A percentile compares a stretch with the other conserved stretches of the same genome.
Evolutionary conservation across 768 basidiomycete genomes (phyloP).

Genomic region (Hemileccinum rubropunctum): DNA sequence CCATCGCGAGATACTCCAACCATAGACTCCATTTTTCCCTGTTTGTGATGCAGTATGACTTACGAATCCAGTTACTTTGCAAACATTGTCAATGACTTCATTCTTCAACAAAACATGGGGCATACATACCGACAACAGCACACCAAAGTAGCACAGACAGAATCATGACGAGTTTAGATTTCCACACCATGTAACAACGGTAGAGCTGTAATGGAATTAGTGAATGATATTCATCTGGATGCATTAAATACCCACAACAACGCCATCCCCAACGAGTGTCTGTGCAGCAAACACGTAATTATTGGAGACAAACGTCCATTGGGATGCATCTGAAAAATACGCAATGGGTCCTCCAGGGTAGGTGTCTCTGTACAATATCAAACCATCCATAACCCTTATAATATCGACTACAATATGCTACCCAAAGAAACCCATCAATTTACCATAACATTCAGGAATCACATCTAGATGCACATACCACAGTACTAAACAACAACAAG

Average conservation of each 20-base stretch:
- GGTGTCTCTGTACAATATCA: conserved; percentile 18
- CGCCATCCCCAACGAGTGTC: conserved; percentile 23
- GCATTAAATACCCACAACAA: conserved; percentile 14
- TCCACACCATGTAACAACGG: conserved; percentile 28
- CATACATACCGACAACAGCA: conserved; percentile 17
- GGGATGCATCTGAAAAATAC: conserved; percentile 21
- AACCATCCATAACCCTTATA: conserved; percentile 16
- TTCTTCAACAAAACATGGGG: not conserved
- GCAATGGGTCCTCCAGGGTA: conserved; percentile 19
- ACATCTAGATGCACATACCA: conserved; percentile 7
- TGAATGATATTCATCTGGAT: not conserved
- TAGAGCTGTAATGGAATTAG: conserved; percentile 6
- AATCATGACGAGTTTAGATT: conserved; percentile 18
- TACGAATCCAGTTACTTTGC: conserved; percentile 13
- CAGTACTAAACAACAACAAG: conserved; percentile 24
- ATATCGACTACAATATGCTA: conserved; percentile 20
- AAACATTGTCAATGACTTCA: not conserved
- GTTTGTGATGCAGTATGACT: conserved; percentile 13
- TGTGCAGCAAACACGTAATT: conserved; percentile 13
- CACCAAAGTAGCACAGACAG: conserved; percentile 26
- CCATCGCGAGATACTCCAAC: conserved; percentile 24
- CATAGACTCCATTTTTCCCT: conserved; percentile 20
- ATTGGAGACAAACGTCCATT: conserved; percentile 26
- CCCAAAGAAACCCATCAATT: not conserved
- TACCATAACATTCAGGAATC: not conserved